Conservation (phyloP, 1,284 basidiomycete genomes). For the Pseudozyma sp. region DNA sequence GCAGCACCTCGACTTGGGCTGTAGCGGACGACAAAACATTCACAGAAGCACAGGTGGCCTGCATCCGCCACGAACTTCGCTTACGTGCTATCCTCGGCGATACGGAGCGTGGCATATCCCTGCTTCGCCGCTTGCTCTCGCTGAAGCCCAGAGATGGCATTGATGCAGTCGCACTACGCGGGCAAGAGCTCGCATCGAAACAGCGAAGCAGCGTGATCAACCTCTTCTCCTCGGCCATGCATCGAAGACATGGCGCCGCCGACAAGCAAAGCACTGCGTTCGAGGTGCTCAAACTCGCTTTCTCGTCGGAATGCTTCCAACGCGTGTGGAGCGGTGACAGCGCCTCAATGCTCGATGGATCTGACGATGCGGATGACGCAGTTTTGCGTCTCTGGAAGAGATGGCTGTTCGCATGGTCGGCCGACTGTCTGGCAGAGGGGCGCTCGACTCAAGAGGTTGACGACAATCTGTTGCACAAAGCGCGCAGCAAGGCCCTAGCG, state of each 20-base stretch:
- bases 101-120: not conserved
- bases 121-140: conserved; percentile 5
- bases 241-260: not conserved
- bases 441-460: not conserved
- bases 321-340: conserved; percentile 15
- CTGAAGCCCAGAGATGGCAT: not conserved
- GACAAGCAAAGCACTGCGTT: conserved; percentile 10
- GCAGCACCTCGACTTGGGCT: not conserved
- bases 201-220: conserved; percentile 28
- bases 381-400: conserved; percentile 37
- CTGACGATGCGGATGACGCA: conserved; percentile 3
- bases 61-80: conserved; percentile 8
- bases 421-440: conserved; percentile 9
- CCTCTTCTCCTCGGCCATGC: conserved; percentile 28
- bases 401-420: conserved; percentile 32
- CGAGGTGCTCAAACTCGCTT: conserved; percentile 20
- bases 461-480: not conserved
- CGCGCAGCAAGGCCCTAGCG: not conserved
- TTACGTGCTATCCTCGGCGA: conserved; percentile 10
- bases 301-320: conserved; percentile 9
- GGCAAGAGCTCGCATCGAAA: conserved; percentile 20
- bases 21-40: not conserved
- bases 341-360: not conserved
- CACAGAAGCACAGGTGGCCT: conserved; percentile 8
- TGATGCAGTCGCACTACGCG: not conserved